Evolutionary conservation across 129 eudicot genomes (phyloP), one percentile per base, ranked within the genome.

Genomic region (Flaveria trinervia): DNA sequence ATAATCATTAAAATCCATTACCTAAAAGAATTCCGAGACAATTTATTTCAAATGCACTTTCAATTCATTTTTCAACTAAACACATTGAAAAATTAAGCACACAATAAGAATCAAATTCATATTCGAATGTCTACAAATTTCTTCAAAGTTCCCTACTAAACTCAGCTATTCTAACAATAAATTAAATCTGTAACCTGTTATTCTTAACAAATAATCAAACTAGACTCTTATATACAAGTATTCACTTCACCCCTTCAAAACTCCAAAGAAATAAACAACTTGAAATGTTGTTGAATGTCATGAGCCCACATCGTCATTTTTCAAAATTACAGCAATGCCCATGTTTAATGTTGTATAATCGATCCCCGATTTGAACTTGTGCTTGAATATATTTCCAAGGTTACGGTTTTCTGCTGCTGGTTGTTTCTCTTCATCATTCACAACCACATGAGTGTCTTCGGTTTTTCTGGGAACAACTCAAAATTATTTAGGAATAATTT

Each of bases 291-390:
- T 78, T 45, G 28, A 77, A 45, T 59, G 72, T 78, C 65, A 87
- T 18, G 81, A 79, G 52, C 78, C 77, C 43, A 16, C 83, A 2
- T 36, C 50, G 26, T 82, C 80, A 11, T 82, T 88, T 75, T 80
- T 78, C 81, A 84, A 76, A 76, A 80, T 75, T 59, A 85, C 83
- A 46, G 91, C 84, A 41, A 90, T 80, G 61, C 91, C 93, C 65
- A 77, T 59, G 65, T 82, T 85, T 30, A 83, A 65, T 13, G 26
- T 59, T 33, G 73, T 57, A 71, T 74, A 67, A 70, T 79, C 50
- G 43, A 71, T 76, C 75, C 74, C 14, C 7, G 71, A 49, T 59
- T 71, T 80, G 65, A 74, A 72, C 77, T 78, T 79, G 65, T 48
- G 80, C 68, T 73, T 80, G 55, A 79, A 67, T 23, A 81, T 22